Evolutionary conservation across 2,329 filamentous ascomycete genomes (phyloP), one percentile per base, ranked within the genome.

Genomic region (Aureobasidium pullulans): DNA sequence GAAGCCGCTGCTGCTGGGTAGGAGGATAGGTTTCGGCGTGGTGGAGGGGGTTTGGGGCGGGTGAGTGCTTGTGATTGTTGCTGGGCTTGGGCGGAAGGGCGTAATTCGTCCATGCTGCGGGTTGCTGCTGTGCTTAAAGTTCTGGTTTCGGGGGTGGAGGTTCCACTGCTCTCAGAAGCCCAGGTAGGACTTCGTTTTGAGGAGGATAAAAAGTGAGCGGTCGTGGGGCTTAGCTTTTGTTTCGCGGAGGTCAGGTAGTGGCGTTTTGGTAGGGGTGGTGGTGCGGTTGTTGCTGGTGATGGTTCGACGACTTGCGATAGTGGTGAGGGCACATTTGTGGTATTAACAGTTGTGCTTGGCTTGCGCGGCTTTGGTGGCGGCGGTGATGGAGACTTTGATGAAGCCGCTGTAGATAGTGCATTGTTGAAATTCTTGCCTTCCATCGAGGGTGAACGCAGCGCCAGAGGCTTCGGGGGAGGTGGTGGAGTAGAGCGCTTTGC

Each of bases 361-460:
- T 73, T 73, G 16, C 69, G 64, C 16, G 71, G 71, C 36, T 67
- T 70, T 10, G 75, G 70, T 9, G 71, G 69, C 7, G 29, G 9
- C 15, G 42, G 16, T 29, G 53, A 6, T 8, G 53, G 19, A 4
- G 34, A 19, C 16, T 56, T 56, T 19, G 70, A 66, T 19, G 68
- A 62, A 46, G 69, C 70, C 50, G 53, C 57, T 9, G 58, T 53
- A 16, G 39, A 48, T 36, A 56, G 59, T 0, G 62, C 62, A 3
- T 56, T 63, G 61, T 36, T 60, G 46, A 60, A 59, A 54, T 63
- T 62, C 23, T 53, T 44, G 19, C 43, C 36, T 49, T 68, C 59
- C 68, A 68, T 68, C 7, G 76, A 75, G 2, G 69, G 58, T 63
- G 71, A 77, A 19, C 75, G 72, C 6, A 79, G 64, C 9, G 68